Base-by-base conservation (phyloP, 352 stramenopile species). In the Thalassiosira ordinaria region DNA sequence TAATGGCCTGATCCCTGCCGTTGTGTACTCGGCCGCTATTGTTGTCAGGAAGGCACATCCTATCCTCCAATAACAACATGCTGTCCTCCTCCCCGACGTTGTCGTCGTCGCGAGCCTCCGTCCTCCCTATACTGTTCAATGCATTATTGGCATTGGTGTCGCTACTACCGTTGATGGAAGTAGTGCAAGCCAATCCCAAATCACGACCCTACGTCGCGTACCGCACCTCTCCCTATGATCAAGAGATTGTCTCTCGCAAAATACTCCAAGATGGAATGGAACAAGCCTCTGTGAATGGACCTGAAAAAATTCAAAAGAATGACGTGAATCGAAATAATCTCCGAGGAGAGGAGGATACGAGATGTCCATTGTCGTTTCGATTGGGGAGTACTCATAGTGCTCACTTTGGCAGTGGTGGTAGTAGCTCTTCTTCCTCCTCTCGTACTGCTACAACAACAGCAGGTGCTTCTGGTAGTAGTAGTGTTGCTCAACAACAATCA, bases 181-280 rank as follows among this genome's bases (percentile, higher is more conserved):
- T n/a, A n/a, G 56, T 70, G 3, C 16, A 72, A 41, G 61, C 60
- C 5, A 89, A 93, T 53, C 88, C 88, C 39, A 74, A 79, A 52
- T 91, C 85, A 1, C 74, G 77, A 51, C 80, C 85, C 0, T 93
- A 91, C 60, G 88, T 93, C 31, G 73, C 84, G 24, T 93, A 88
- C 70, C 80, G 86, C 16, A 91, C 84, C 2, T 55, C 78, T 55
- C 84, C 85, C 26, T 89, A 84, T 39, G 83, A 93, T 70, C 83
- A 91, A 78, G 49, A 80, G 11, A 80, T 73, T 27, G 39, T 80
- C 14, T 27, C 70, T 24, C 57, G 33, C 18, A 14, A 47, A 26
- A 71, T 82, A 57, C 73, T 82, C 62, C 16, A 65, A 22, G 72
- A 82, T 62, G 78, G 72, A 11, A 18, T 73, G 1, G 78, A 82